Percentiles rank a stretch among this genome's conserved stretches.
These are phyloP conservation scores for Platanus orientalis DNA, from an alignment of 164 flowering plant genomes.

Conservation along the genomic window DNA sequence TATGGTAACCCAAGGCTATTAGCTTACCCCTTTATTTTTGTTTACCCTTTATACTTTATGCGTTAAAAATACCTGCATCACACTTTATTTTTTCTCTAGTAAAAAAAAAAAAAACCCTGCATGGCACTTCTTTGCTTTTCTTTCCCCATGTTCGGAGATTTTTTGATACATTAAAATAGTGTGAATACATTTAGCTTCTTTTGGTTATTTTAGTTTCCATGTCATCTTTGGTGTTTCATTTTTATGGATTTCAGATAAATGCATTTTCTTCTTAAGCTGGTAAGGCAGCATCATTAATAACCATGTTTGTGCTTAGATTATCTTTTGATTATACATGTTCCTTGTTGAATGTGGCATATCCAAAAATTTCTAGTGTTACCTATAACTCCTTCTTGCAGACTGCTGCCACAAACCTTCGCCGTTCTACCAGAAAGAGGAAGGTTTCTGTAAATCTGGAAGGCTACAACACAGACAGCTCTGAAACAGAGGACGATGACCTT, in stretches of 20 bases:
- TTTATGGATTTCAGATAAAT: conserved; percentile 1
- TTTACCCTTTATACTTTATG: no score
- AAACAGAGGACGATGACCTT: conserved; percentile 71
- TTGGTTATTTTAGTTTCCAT: background rate
- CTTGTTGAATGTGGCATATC: background rate
- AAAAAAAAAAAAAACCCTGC: no score
- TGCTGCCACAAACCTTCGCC: conserved; percentile 63
- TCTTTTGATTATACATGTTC: background rate
- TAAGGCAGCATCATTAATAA: background rate
- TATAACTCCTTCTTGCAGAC: conserved; percentile 44
- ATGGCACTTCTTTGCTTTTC: no score
- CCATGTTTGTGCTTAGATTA: background rate
- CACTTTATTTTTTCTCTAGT: no score
- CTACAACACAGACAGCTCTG: conserved; percentile 75
- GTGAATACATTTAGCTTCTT: no score
- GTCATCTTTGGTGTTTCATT: background rate
- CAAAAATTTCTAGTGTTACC: background rate
- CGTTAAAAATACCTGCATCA: no score
- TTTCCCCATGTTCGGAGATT: no score
- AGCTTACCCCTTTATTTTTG: no score
- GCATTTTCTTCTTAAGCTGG: background rate
- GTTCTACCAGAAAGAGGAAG: conserved; percentile 91
- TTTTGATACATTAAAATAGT: no score
- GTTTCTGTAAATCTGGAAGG: conserved; percentile 54
- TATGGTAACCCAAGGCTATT: no score